Base-by-base conservation (phyloP, 495 filamentous ascomycete species). In the Staphylotrichum tortipilum region DNA sequence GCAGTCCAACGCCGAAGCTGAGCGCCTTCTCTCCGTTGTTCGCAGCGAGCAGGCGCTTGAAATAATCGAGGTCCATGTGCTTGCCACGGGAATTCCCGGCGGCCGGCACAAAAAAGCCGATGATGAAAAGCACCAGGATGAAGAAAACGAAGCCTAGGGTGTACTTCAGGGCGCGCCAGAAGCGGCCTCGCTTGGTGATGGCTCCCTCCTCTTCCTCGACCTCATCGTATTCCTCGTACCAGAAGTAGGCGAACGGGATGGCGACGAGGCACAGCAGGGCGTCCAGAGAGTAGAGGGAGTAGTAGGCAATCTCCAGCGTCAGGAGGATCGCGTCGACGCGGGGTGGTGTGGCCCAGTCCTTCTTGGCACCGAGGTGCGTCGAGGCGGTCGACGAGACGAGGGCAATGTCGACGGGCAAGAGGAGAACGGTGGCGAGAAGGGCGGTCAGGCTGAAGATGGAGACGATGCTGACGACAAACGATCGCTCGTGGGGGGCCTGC, bases 231-330 rank as follows among this genome's bases (percentile, higher is more conserved):
- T 97, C 94, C 68, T 99, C 92, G 54, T 94, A 94, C 81, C 83
- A 95, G 68, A 99, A 99, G 69, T 97, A 99, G 11, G 89, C 83
- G 62, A 99, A 99, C 2, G 92, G 92, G 17, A 95, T 82, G 17
- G 95, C 80, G 29, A 98, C 60, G 31, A 99, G 74, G 62, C 94
- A 97, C 12, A 99, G 82, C 2, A 94, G 64, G 1, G 90, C 90
- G 67, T 99, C 94, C 51, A 95, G 66, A 26, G 85, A 91, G 68
- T 97, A 99, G 1, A 97, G 75, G 0, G 80, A 75, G 67, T 97
- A 99, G 67, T 97, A 99, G 43, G 95, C 82, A 49, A 92, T 79
- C 59, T 86, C 86, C 35, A 99, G 72, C 1, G 86, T 86, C 26
- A 79, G 73, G 4, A 86, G 70, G 40, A 97, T 95, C 47, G 74